Conservation (phyloP, 2,329 filamentous ascomycete genomes). For the Cordyceps farinosa region DNA sequence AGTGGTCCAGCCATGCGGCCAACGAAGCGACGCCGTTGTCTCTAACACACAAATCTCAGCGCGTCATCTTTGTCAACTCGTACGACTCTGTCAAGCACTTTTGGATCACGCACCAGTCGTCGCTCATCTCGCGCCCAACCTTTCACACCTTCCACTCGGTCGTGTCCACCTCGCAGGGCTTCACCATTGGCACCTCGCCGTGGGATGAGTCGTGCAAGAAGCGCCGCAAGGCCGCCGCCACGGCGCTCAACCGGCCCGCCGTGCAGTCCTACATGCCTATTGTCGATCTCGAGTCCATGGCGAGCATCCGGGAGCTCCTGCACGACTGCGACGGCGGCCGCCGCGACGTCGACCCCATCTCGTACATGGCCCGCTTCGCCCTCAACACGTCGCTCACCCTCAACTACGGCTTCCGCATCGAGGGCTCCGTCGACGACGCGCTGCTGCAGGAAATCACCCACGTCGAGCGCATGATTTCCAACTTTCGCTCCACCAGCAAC, state of each 20-base stretch:
- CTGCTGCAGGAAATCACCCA: constrained; percentile 70
- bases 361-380: constrained; percentile 72
- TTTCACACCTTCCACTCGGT: constrained; percentile 81
- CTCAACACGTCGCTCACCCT: constrained; percentile 74
- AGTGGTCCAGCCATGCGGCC: constrained; percentile 2
- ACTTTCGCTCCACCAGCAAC: constrained; percentile 74
- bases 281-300: constrained; percentile 70
- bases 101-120: constrained; percentile 76
- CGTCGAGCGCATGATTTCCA: constrained; percentile 72
- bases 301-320: constrained; percentile 69
- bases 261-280: constrained; percentile 79
- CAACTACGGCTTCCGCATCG: constrained; percentile 75
- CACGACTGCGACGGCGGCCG: constrained; percentile 59
- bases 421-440: constrained; percentile 63
- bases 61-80: constrained; percentile 74
- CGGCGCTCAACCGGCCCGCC: constrained; percentile 71
- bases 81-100: constrained; percentile 71
- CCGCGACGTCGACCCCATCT: constrained; percentile 64
- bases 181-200: constrained; percentile 79
- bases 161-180: constrained; percentile 71
- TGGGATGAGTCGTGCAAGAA: constrained; percentile 80
- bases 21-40: not conserved
- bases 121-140: constrained; percentile 72
- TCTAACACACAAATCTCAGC: constrained; percentile 45
- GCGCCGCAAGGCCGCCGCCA: constrained; percentile 73